A percentile compares a stretch with the other conserved stretches of the same genome.
These are phyloP conservation scores for Pythium myriotylum DNA, from an alignment of 352 stramenopile genomes.

Conservation along the genomic window DNA sequence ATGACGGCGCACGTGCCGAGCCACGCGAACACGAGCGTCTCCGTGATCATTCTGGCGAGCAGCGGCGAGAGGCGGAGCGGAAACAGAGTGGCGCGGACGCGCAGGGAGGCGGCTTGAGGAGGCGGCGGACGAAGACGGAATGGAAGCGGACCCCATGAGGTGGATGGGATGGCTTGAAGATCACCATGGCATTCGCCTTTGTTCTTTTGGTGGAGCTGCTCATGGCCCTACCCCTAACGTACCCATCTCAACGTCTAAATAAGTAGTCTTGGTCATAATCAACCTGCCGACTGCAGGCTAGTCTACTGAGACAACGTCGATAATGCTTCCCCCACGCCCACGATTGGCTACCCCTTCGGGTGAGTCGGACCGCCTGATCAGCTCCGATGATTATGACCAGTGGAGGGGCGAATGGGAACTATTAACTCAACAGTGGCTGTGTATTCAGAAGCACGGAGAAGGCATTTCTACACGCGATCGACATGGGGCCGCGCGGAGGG, in stretches of 20 bases:
- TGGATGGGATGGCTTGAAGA: constrained; percentile 17
- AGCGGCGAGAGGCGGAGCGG: constrained; percentile 1
- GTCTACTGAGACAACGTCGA: too few species aligned
- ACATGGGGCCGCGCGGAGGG: too few species aligned
- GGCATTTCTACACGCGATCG: too few species aligned
- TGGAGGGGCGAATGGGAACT: too few species aligned
- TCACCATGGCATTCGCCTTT: constrained; percentile 22
- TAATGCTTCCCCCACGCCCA: too few species aligned
- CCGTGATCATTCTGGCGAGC: constrained; percentile 45
- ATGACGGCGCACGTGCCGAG: constrained; percentile 63
- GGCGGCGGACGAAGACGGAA: neutral
- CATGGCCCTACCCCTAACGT: constrained; percentile 3
- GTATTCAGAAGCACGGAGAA: too few species aligned
- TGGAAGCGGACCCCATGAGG: neutral
- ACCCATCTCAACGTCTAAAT: neutral
- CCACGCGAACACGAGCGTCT: constrained; percentile 62
- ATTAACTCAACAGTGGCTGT: too few species aligned
- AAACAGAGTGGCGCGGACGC: constrained; percentile 5
- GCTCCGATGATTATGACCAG: too few species aligned
- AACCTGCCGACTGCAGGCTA: too few species aligned
- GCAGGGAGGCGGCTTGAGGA: neutral
- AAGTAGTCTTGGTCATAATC: neutral
- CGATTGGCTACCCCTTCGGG: too few species aligned
- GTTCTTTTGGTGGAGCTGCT: constrained; percentile 19
- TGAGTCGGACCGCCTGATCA: too few species aligned